Base-by-base conservation (phyloP, 345 rosid species). In the Pseudoturritis turrita region DNA sequence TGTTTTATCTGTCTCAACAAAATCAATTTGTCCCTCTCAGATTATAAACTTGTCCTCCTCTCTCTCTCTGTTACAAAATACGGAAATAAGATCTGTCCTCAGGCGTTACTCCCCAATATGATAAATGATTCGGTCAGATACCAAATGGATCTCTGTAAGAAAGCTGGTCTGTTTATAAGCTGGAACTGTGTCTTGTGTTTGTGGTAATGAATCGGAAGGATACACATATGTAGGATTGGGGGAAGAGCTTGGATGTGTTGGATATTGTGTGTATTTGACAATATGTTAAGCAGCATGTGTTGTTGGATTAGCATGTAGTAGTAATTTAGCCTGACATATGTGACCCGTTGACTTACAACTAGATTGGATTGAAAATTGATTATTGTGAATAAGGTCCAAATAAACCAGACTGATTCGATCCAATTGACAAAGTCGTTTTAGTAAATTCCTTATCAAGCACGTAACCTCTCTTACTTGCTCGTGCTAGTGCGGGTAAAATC, bases 1-100 rank as follows among this genome's bases (percentile, higher is more conserved):
- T 51, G n/a, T 58, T 74, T 29, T 67, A 23, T 74, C 23, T 43
- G 45, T 31, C 6, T 74, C 15, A 29, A 49, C 56, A 73, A 36
- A 44, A 53, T 43, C 47, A 62, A 37, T 44, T 31, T 63, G 39
- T 44, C 5, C 28, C 25, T 29, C 33, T 29, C 33, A 29, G 33
- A 29, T 29, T 29, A 3, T 25, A 25, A n/a, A 25, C 26, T 25
- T 25, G 26, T 25, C n/a, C n/a, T n/a, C n/a, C n/a, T n/a, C n/a
- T n/a, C n/a, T n/a, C 28, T 43, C 65, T 70, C 65, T 69, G 37
- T 70, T 22, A 58, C 28, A 46, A 46, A 10, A 23, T 37, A 26
- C 14, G 8, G 61, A 52, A 37, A 37, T n/a, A 26, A n/a, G 29
- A n/a, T 43, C 49, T 33, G n/a, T 23, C n/a, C 22, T 49, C 44